Evolutionary conservation across 2,329 filamentous ascomycete species (phyloP).

Genomic region (Colletotrichum abscissum): DNA sequence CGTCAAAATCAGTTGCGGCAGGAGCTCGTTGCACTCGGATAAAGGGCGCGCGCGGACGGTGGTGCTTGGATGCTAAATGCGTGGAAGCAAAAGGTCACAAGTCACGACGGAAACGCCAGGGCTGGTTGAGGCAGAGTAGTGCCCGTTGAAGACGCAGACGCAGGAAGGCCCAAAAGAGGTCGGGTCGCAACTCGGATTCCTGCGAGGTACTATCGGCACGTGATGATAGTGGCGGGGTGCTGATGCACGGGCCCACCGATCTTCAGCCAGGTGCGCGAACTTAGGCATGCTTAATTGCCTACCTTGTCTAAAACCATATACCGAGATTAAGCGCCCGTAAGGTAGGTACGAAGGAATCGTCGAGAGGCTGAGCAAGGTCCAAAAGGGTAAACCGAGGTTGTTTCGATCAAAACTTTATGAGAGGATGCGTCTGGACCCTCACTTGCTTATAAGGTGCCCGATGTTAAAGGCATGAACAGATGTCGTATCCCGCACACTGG

Average conservation of each 20-base stretch:
- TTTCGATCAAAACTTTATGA: conserved; percentile 23
- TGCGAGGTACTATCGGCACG: conserved; percentile 15
- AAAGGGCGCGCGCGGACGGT: conserved; percentile 7
- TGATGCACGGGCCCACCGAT: background rate
- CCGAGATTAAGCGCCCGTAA: background rate
- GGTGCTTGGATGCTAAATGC: conserved; percentile 22
- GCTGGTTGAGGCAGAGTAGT: conserved; percentile 6
- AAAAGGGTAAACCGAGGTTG: background rate
- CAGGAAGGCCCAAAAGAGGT: conserved; percentile 20
- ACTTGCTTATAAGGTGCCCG: background rate
- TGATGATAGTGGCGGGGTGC: conserved; percentile 17
- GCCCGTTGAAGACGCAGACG: conserved; percentile 6
- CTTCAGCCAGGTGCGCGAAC: background rate
- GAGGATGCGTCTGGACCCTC: background rate
- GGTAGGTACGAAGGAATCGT: background rate
- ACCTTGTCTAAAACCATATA: background rate
- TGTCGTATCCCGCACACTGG: background rate
- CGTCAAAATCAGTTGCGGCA: conserved; percentile 20
- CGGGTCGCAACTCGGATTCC: conserved; percentile 23
- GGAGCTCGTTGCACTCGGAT: conserved; percentile 24
- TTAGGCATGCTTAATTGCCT: background rate
- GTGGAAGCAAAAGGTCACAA: conserved; percentile 15
- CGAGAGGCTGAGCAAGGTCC: background rate
- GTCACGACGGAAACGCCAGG: conserved; percentile 8
- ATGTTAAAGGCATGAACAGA: background rate